Evolutionary conservation across 176 grass and related monocot genomes (phyloP), one percentile per base, ranked within the genome.

Genomic region (Chrysopogon serrulatus): DNA sequence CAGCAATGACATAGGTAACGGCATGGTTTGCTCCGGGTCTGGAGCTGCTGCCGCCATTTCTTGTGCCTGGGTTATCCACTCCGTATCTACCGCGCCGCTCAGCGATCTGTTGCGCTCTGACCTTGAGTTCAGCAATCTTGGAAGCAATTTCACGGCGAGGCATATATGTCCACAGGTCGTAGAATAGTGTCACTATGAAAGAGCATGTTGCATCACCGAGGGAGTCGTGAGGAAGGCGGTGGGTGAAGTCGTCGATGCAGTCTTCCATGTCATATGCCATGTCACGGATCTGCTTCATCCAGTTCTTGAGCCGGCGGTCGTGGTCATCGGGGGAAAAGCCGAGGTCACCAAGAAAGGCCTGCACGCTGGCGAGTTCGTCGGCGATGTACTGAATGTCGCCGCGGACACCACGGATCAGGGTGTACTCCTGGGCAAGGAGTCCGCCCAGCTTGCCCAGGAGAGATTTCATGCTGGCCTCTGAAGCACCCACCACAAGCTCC

Each of bases 401-500:
- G n/a, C n/a, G n/a, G n/a, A n/a, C n/a, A n/a, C n/a, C n/a, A n/a
- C n/a, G n/a, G n/a, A n/a, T n/a, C n/a, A n/a, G n/a, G n/a, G n/a
- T n/a, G n/a, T n/a, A n/a, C n/a, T n/a, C n/a, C n/a, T 43, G 41
- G 41, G 41, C 8, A 11, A 43, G 41, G 41, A 43, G 41, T 8
- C 41, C 10, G 41, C 41, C 41, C 41, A 43, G 9, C 41, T 43
- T 43, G 41, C 41, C 75, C 17, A 80, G 42, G 0, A 80, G 77
- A 1, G 77, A 65, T 0, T 49, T 80, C 62, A 80, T 80, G 42
- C 61, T 64, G 39, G 59, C 62, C 18, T 80, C 77, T 2, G 77
- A 80, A 2, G 77, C 77, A 10, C 77, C 77, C 3, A 80, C 77
- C 18, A 66, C 77, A 3, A 80, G 0, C 42, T 80, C 77, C 77